phyloP scores from a whole-genome alignment of 179 eudicot species.

The Carnegiea gigantea region DNA sequence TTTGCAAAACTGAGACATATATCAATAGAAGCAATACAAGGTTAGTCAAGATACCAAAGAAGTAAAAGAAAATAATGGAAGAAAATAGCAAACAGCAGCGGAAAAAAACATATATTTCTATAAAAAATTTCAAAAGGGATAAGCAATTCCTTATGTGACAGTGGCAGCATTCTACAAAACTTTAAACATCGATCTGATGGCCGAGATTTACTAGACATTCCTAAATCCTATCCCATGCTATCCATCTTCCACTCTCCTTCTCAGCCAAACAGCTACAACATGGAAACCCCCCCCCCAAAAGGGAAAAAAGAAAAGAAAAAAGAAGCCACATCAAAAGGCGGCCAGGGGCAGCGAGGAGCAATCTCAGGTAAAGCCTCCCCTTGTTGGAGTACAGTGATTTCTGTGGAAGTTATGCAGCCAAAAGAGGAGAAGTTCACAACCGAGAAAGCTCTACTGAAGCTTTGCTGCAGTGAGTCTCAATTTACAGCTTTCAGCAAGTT shows the following conservation, averaged over 20 bases:
- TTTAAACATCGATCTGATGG: not conserved
- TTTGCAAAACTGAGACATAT: conserved; percentile 52
- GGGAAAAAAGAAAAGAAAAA: too few relatives aligned
- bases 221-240: not conserved
- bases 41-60: not conserved
- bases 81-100: not conserved
- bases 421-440: not conserved
- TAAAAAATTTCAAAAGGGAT: not conserved
- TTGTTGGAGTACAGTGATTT: not conserved
- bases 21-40: conserved; percentile 9
- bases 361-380: not conserved
- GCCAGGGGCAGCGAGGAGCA: not conserved
- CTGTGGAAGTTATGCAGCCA: not conserved
- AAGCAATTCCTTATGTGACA: not conserved
- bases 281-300: not conserved
- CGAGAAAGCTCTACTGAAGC: too few relatives aligned
- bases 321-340: not conserved
- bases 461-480: not conserved
- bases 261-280: not conserved
- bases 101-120: not conserved
- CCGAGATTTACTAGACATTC: not conserved
- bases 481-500: too few relatives aligned
- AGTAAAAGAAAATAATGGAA: not conserved
- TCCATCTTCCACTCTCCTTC: not conserved
- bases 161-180: not conserved